Evolutionary conservation across 495 filamentous ascomycete genomes (phyloP), one percentile per base, ranked within the genome.

Genomic region (Podospora fimiseda): DNA sequence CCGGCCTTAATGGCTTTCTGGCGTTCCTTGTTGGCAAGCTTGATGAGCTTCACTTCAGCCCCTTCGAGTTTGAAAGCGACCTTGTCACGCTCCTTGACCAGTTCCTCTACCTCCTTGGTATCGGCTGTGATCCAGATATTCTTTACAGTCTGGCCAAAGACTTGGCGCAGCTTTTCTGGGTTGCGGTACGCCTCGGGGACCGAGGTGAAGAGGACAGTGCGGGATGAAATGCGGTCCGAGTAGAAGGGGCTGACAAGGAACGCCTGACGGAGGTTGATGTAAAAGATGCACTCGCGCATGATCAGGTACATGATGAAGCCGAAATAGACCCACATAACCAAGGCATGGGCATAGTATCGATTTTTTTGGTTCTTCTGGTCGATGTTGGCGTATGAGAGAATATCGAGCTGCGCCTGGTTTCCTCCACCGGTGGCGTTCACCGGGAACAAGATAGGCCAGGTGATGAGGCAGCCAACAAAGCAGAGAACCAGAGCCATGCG

Each of bases 181-280:
- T 85, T 78, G 30, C 92, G 74, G 57, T 91, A 94, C 6, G 81
- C 70, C 36, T 78, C 57, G 4, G 93, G 90, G 16, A 98, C 90
- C 9, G 87, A 86, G 21, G 88, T 85, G 69, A 96, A 95, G 13
- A 98, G 83, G 5, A 98, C 89, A 27, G 92, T 97, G 54, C 90
- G 83, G 2, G 93, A 94, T 2, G 94, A 97, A 54, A 97, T 85
- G 59, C 92, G 88, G 60, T 82, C 87, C 44, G 90, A 81, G 68
- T 96, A 92, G 22, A 88, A 74, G 14, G 91, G 92, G 36, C 90
- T 91, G 52, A 95, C 77, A 44, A 93, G 76, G 72, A 95, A 96
- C 1, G 94, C 93, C 74, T 98, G 94, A 59, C 92, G 89, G 52
- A 97, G 68, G 68, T 95, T 96, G 79, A 96, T 88, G 69, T 88